phyloP scores from a whole-genome alignment of 495 filamentous ascomycete species.

The Jackrogersella minutella region DNA sequence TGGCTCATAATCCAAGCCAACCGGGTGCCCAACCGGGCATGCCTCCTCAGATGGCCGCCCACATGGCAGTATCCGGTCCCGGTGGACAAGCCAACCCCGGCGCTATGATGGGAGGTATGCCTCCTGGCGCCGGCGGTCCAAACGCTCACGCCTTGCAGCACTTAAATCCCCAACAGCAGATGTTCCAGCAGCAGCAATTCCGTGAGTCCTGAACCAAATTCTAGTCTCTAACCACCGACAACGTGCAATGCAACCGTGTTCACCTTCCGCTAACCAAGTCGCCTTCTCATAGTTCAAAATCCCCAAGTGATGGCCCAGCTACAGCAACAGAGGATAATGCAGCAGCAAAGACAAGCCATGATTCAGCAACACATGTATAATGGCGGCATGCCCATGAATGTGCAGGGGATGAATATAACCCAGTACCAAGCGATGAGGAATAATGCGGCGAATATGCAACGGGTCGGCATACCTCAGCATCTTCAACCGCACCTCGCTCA shows the following conservation, averaged over 20 bases:
- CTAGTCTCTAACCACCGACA: neutral
- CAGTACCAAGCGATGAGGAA: conserved; percentile 66
- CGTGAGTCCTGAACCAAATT: conserved; percentile 3
- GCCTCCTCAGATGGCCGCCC: conserved; percentile 73
- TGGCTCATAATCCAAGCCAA: conserved; percentile 70
- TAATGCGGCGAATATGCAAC: conserved; percentile 45
- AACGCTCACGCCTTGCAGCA: conserved; percentile 84
- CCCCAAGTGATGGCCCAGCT: conserved; percentile 59
- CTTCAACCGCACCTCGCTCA: conserved; percentile 58
- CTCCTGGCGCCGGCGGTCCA: conserved; percentile 71
- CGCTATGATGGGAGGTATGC: conserved; percentile 81
- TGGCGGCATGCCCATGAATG: conserved; percentile 67
- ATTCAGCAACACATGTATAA: conserved; percentile 56
- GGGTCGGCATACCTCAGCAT: conserved; percentile 54
- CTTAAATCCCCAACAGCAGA: conserved; percentile 69
- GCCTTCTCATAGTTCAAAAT: conserved; percentile 55
- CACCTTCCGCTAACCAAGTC: conserved; percentile 22
- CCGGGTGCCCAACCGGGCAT: conserved; percentile 73
- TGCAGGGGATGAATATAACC: conserved; percentile 40
- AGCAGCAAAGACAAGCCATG: conserved; percentile 46
- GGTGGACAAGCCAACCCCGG: conserved; percentile 81
- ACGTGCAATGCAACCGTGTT: neutral
- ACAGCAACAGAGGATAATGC: conserved; percentile 57
- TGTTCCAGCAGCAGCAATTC: conserved; percentile 64
- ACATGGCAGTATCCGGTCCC: conserved; percentile 84